Evolutionary conservation across 495 filamentous ascomycete genomes (phyloP), one percentile per base, ranked within the genome.

Genomic region (Apodospora peruviana): DNA sequence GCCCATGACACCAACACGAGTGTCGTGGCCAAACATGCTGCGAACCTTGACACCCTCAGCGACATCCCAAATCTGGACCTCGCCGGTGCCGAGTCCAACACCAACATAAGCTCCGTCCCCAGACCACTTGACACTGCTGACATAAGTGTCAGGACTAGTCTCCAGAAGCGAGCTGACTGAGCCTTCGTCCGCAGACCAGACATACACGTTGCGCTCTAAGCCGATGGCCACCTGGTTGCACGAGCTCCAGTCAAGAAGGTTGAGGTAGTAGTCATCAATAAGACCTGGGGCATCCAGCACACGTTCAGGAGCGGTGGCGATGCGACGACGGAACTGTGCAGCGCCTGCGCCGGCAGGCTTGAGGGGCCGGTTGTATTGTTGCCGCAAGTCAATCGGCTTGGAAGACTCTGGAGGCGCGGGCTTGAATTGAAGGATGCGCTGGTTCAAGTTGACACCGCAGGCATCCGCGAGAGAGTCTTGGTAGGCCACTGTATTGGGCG

Each of bases 21-120:
- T 87, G 55, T 96, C 93, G 60, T 99, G 93, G 43, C 91, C 94
- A 62, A 87, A 85, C 93, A 99, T 99, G 75, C 89, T 96, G 60
- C 93, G 90, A 32, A 97, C 83, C 78, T 96, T 96, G 57, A 80
- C 83, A 24, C 87, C 84, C 59, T 99, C 93, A 55, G 96, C 88
- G 19, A 96, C 93, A 56, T 99, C 93, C 93, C 93, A 99, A 65
- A 99, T 99, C 69, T 99, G 93, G 35, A 97, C 88, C 61, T 99
- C 93, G 51, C 93, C 93, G 11, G 89, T 87, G 53, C 90, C 91
- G 48, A 99, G 83, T 39, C 93, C 93, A 55, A 97, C 91, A 49
- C 90, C 85, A 43, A 99, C 90, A 62, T 97, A 96, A 4, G 93
- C 91, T 37, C 93, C 94, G 57, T 99, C 93, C 39, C 86, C 87